A percentile compares a stretch with the other conserved stretches of the same genome.
phyloP scores from a whole-genome alignment of 2,329 filamentous ascomycete genomes.

The Lasiodiplodia theobromae region DNA sequence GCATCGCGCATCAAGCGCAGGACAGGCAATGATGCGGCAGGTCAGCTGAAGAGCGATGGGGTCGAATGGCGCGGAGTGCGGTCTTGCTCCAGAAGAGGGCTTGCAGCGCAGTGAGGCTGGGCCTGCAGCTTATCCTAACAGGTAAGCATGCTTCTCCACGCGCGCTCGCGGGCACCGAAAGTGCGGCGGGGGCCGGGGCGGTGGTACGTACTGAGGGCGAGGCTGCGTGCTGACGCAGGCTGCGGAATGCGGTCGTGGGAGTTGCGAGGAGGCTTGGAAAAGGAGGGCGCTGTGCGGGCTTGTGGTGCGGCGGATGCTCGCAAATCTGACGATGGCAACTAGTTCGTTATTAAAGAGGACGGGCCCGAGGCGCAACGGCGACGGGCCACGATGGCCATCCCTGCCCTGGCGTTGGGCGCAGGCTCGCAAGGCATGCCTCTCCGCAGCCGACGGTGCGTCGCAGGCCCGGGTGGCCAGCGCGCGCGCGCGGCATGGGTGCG shows the following conservation, averaged over 20 bases:
- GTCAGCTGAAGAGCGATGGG: conserved; percentile 31
- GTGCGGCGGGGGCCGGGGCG: conserved; percentile 22
- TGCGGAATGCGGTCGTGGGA: conserved; percentile 6
- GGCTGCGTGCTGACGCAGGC: conserved; percentile 17
- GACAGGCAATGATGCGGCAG: conserved; percentile 31
- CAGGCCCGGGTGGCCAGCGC: background rate
- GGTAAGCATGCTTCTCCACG: conserved; percentile 31
- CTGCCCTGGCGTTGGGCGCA: conserved; percentile 22
- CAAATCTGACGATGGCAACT: conserved; percentile 26
- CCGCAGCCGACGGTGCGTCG: background rate
- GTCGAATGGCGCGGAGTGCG: conserved; percentile 29
- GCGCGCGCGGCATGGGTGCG: conserved; percentile 3
- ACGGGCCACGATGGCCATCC: conserved; percentile 21
- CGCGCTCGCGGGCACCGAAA: conserved; percentile 19
- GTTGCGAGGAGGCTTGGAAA: conserved; percentile 8
- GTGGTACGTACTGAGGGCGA: conserved; percentile 23
- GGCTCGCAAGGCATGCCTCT: conserved; percentile 11
- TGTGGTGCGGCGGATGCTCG: conserved; percentile 12
- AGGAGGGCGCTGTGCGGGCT: conserved; percentile 4
- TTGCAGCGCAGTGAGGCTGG: conserved; percentile 29
- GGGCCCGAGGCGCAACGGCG: conserved; percentile 25
- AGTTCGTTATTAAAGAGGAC: conserved; percentile 28
- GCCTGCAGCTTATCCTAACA: conserved; percentile 29
- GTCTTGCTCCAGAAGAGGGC: conserved; percentile 29
- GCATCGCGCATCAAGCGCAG: conserved; percentile 31